Evolutionary conservation across 495 filamentous ascomycete species (phyloP), one percentile per base, ranked within the genome.

Genomic region (Lindgomyces ingoldianus): DNA sequence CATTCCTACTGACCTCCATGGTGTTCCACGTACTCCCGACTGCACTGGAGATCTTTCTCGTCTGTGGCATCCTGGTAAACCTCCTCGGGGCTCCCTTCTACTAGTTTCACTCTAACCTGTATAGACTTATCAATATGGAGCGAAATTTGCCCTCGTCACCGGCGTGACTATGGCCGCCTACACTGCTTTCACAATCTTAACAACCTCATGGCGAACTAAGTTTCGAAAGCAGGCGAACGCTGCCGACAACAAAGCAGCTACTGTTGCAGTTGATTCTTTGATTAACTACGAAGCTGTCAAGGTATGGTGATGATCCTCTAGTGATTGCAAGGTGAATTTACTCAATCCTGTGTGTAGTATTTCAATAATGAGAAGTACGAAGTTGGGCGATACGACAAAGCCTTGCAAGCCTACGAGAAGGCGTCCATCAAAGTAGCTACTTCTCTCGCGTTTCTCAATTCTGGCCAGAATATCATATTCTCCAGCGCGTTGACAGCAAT

Each of bases 251-350:
- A 89, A 87, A 68, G 95, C 90, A 11, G 93, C 93, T 10, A 98
- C 93, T 0, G 91, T 97, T 29, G 94, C 93, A 0, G 93, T 98
- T 1, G 94, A 98, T 76, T 93, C 91, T 1, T 79, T 98, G 30
- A 96, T 98, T 79, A 98, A 98, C 76, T 98, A 96, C 72, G 94
- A 98, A 74, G 95, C 94, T 16, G 94, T 98, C 66, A 98, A 98
- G 61, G 67, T 66, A 57, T 45, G 67, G 53, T 21, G 41, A 22
- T 16, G 46, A 46, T n/a, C 10, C n/a, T 21, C 12, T 46, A 39
- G 14, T n/a, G n/a, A n/a, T n/a, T n/a, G n/a, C n/a, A n/a, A n/a
- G n/a, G n/a, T n/a, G n/a, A n/a, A n/a, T n/a, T n/a, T n/a, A n/a
- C n/a, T n/a, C n/a, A n/a, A n/a, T n/a, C n/a, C n/a, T n/a, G n/a